Evolutionary conservation across 106 monocot species (phyloP), one percentile per base, ranked within the genome.

Genomic region (Allium fistulosum): DNA sequence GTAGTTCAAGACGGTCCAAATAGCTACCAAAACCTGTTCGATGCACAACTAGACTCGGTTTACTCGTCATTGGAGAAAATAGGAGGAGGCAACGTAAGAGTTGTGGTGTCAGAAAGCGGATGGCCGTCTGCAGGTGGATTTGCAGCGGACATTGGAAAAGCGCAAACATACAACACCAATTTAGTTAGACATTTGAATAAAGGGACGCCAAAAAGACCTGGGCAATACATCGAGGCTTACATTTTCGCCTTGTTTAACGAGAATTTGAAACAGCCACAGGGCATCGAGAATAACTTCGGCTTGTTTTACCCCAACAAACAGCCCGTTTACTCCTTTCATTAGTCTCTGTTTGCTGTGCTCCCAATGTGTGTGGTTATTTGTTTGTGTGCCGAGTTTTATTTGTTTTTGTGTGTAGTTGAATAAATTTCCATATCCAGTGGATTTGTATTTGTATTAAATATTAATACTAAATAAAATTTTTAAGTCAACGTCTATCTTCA

Each of bases 161-260:
- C 74, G 15, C 18, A 28, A 22, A 74, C 74, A 1, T 74, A 59
- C 66, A 67, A 59, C 8, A 2, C 52, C 10, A 74, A 74, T 28
- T 12, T 67, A 17, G 51, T 74, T 9, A 28, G n/a, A 3, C 74
- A 74, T 51, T 49, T 74, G 4, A 15, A 13, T 7, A 16, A 26
- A 22, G 74, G 74, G 50, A 74, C 66, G 7, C 74, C 74, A 1
- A 74, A 66, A 57, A 74, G 74, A 14, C 74, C 74, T 14, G 74
- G 66, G 0, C 37, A 2, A 5, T 9, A 6, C 3, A 66, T 74
- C 8, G 74, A 74, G 58, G 49, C 66, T 4, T 74, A 67, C 58
- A 49, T 74, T 4, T 74, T 74, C 17, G 66, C 66, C 8, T 49
- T 67, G 74, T 74, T 65, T 22, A 74, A 74, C 12, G 74, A 67